Conservation (phyloP, 1,284 basidiomycete species). For the Mycena citricolor region DNA sequence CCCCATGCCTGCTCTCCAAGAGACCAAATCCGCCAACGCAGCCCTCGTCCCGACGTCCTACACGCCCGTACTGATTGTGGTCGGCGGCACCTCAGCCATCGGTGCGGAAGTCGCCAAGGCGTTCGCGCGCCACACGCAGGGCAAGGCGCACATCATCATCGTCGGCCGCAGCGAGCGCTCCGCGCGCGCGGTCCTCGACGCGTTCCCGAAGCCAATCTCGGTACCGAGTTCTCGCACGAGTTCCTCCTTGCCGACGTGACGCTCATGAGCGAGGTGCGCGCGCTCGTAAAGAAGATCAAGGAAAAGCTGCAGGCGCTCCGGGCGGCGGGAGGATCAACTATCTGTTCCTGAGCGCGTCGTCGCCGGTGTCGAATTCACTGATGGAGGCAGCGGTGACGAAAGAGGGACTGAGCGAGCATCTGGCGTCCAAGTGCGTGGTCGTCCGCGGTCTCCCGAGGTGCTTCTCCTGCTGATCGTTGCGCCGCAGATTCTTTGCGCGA, state of each 20-base stretch:
- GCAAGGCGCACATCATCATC: constrained; percentile 34
- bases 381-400: too few relatives aligned
- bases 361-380: too few relatives aligned
- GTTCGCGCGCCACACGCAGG: constrained; percentile 31
- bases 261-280: too few relatives aligned
- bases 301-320: too few relatives aligned
- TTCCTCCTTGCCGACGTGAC: constrained; percentile 7
- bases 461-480: too few relatives aligned
- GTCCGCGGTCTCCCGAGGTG: too few relatives aligned
- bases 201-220: constrained; percentile 3
- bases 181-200: constrained; percentile 35
- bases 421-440: too few relatives aligned
- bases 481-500: constrained; percentile 6
- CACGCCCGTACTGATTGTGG: constrained; percentile 36
- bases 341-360: too few relatives aligned
- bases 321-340: too few relatives aligned
- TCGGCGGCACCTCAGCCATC: constrained; percentile 40
- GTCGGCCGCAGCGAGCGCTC: constrained; percentile 35
- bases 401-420: too few relatives aligned
- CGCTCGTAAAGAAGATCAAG: too few relatives aligned
- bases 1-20: constrained; percentile 7
- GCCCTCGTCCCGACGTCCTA: constrained; percentile 17
- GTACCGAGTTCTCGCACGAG: constrained; percentile 3
- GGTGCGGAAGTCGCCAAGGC: constrained; percentile 32
- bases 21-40: constrained; percentile 18